phyloP scores from a whole-genome alignment of 1,139 yeast species.

The Hansenula anomala region DNA sequence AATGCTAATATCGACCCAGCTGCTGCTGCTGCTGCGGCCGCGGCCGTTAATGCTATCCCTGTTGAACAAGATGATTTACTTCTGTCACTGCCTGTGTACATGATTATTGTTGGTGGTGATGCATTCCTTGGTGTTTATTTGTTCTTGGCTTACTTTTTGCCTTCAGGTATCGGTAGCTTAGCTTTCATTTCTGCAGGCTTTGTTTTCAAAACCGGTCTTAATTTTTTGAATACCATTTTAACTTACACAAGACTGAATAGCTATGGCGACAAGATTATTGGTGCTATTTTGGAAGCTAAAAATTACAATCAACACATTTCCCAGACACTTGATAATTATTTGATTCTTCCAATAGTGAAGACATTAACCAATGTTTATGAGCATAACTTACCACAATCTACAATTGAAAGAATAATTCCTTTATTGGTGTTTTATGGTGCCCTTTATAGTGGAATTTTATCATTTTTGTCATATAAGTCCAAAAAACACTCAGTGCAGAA shows the following conservation, averaged over 20 bases:
- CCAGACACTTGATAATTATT: constrained; percentile 1
- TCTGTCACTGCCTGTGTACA: constrained; percentile 9
- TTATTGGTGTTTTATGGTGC: constrained; percentile 34
- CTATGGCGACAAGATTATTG: background rate
- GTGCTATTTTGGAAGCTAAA: background rate
- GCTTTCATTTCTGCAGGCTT: background rate
- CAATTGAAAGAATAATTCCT: constrained; percentile 31
- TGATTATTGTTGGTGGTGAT: constrained; percentile 32
- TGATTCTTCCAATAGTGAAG: constrained; percentile 20
- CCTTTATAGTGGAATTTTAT: constrained; percentile 27
- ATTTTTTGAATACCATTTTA: background rate
- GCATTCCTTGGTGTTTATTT: constrained; percentile 39
- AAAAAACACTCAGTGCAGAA: constrained; percentile 26
- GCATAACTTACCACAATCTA: constrained; percentile 19
- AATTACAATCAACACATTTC: constrained; percentile 1
- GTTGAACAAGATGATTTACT: constrained; percentile 15
- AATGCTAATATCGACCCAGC: constrained; percentile 5
- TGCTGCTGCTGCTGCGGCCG: constrained; percentile 13
- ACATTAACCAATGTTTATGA: constrained; percentile 23
- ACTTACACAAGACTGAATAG: background rate
- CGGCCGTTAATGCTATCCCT: constrained; percentile 14
- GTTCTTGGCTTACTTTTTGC: constrained; percentile 46
- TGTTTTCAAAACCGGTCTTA: background rate
- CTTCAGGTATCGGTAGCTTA: constrained; percentile 45
- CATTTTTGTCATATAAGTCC: constrained; percentile 33